Base-by-base conservation (phyloP, 208 protist genomes). In the Acanthamoeba triangularis region DNA sequence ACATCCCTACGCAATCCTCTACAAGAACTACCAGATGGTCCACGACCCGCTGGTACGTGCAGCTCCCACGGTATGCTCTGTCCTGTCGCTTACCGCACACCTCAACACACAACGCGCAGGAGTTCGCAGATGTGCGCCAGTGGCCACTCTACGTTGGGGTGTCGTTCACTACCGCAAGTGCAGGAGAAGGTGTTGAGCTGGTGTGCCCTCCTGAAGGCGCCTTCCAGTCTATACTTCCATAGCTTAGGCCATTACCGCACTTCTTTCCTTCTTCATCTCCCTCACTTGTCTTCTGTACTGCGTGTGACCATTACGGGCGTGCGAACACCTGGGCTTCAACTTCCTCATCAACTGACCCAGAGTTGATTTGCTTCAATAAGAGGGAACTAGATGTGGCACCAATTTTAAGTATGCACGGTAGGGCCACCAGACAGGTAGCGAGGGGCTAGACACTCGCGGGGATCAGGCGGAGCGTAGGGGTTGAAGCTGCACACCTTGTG, bases 381-480 rank as follows among this genome's bases (percentile, higher is more conserved):
- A 47, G 41, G 2, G 41, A 4, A 8, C 41, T 11, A 47, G 41
- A 3, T 47, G 41, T n/a, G n/a, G n/a, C n/a, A n/a, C n/a, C n/a
- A n/a, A n/a, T n/a, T n/a, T n/a, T n/a, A n/a, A n/a, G n/a, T n/a
- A n/a, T n/a, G n/a, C n/a, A n/a, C n/a, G n/a, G n/a, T n/a, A n/a
- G n/a, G n/a, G n/a, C n/a, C n/a, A 47, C 11, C 61, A 67, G 28
- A 23, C 28, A 67, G 61, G 25, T 18, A 23, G 14, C n/a, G 20
- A 69, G 25, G 76, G 76, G n/a, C 33, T 10, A 72, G 49, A 28
- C 90, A 94, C 63, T 52, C 30, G 18, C 28, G 16, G 1, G 91
- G 91, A 20, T 94, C 74, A 0, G 91, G 91, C 20, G 91, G 91
- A n/a, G 44, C 37, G 91, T 94, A 94, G 65, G 91, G 91, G 69